Percentiles rank a stretch among this genome's conserved stretches.
Conservation (phyloP, 164 flowering plant genomes). For the Magnolia kwangsiensis region DNA sequence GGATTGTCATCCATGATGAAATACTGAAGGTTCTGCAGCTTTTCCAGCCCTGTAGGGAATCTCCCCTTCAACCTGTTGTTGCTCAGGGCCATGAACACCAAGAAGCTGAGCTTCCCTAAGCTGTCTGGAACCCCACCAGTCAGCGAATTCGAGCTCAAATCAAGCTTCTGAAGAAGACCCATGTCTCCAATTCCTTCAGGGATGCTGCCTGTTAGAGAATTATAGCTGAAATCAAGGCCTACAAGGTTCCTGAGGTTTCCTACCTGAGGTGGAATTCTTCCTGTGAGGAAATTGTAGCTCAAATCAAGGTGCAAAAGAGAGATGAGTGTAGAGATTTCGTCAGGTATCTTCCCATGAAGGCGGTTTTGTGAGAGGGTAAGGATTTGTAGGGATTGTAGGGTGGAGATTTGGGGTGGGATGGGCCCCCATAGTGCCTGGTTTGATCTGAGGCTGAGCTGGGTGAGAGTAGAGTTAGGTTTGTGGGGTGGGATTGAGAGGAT, state of each 20-base stretch:
- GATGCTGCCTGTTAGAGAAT: conserved; percentile 46
- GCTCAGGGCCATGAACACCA: conserved; percentile 69
- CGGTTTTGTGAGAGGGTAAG: conserved; percentile 81
- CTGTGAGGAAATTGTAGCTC: conserved; percentile 69
- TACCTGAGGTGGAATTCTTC: conserved; percentile 47
- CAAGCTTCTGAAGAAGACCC: conserved; percentile 71
- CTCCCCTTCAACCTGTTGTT: conserved; percentile 47
- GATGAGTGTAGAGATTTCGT: conserved; percentile 32
- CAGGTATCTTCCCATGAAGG: conserved; percentile 51
- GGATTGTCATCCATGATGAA: conserved; percentile 84
- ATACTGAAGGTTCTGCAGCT: conserved; percentile 59
- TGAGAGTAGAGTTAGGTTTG: conserved; percentile 33
- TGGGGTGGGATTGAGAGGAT: conserved; percentile 27
- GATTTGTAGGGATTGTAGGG: conserved; percentile 48
- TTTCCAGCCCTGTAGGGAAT: conserved; percentile 49
- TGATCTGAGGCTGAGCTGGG: conserved; percentile 73
- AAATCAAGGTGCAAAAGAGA: conserved; percentile 70
- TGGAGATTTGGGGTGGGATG: conserved; percentile 66
- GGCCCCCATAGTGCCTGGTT: conserved; percentile 61
- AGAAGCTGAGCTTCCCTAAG: conserved; percentile 37
- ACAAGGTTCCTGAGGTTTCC: conserved; percentile 54
- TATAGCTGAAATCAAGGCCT: conserved; percentile 78
- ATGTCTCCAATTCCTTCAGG: conserved; percentile 63
- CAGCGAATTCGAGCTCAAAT: conserved; percentile 68
- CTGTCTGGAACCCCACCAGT: conserved; percentile 46